Percentiles rank a stretch among this genome's conserved stretches.
These are phyloP conservation scores for Taxawa tesnikishii DNA, from an alignment of 2,329 filamentous ascomycete genomes.

Conservation along the genomic window DNA sequence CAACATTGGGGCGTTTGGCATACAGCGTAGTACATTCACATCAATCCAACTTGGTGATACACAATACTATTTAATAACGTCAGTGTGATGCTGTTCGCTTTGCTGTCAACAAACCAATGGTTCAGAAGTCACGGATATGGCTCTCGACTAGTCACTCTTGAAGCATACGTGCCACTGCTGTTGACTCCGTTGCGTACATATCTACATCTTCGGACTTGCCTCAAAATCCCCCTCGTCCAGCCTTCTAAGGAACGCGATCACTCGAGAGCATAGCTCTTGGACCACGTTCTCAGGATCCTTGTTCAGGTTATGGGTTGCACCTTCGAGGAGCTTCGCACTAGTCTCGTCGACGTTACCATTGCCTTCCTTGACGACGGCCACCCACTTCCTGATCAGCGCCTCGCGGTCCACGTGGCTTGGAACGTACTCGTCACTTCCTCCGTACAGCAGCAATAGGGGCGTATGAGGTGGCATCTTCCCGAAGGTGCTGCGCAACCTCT, in stretches of 20 bases:
- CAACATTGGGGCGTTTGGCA: too few relatives aligned
- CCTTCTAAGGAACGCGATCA: conserved; percentile 29
- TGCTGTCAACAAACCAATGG: too few relatives aligned
- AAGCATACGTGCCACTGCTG: too few relatives aligned
- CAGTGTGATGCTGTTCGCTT: too few relatives aligned
- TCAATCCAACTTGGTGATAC: too few relatives aligned
- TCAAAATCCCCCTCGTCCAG: not conserved
- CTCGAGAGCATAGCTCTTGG: conserved; percentile 35
- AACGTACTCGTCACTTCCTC: conserved; percentile 54
- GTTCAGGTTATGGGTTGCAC: conserved; percentile 40
- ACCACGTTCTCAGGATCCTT: conserved; percentile 34
- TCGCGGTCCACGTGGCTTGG: conserved; percentile 46
- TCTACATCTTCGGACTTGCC: not conserved
- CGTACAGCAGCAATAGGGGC: conserved; percentile 54
- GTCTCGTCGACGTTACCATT: conserved; percentile 36
- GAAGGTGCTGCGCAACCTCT: conserved; percentile 52
- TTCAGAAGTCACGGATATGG: too few relatives aligned
- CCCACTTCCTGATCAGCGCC: conserved; percentile 47
- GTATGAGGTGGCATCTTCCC: conserved; percentile 37
- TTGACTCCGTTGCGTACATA: too few relatives aligned
- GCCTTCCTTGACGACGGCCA: conserved; percentile 26
- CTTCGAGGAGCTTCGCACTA: conserved; percentile 35
- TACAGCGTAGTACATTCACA: too few relatives aligned
- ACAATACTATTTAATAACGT: too few relatives aligned
- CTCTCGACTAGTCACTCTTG: too few relatives aligned